Evolutionary conservation across 192 early-diverging fungal genomes (phyloP).

Genomic region (Backusella tuberculispora): DNA sequence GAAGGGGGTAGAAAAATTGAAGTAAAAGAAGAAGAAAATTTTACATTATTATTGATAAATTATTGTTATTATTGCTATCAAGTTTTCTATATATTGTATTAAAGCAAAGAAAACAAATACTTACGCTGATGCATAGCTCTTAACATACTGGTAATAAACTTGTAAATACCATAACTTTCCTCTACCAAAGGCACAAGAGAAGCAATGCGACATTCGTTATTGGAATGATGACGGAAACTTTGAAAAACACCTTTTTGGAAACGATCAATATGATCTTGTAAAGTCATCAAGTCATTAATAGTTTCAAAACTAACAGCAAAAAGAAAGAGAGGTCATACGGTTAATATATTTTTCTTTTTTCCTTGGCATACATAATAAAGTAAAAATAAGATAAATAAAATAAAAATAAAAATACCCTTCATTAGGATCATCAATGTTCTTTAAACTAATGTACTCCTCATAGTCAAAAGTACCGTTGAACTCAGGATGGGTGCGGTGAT

Average conservation of each 20-base stretch:
- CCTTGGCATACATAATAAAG: not conserved
- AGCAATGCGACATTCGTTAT: slow-evolving; percentile 95
- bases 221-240: slow-evolving; percentile 78
- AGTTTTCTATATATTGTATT: too few relatives aligned
- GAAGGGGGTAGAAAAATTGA: not conserved
- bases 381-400: not conserved
- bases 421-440: slow-evolving; percentile 96
- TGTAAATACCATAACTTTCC: slow-evolving; percentile 94
- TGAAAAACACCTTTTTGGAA: slow-evolving; percentile 90
- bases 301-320: slow-evolving; percentile 81
- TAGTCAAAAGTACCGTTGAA: slow-evolving; percentile 97
- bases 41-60: too few relatives aligned
- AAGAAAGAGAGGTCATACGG: not conserved
- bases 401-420: slow-evolving; percentile 72
- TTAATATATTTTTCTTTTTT: not conserved
- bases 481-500: slow-evolving; percentile 88
- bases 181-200: slow-evolving; percentile 97
- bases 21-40: too few relatives aligned
- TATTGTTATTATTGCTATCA: too few relatives aligned
- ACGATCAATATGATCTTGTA: slow-evolving; percentile 90
- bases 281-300: slow-evolving; percentile 89
- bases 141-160: slow-evolving; percentile 95
- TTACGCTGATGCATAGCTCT: slow-evolving; percentile 91
- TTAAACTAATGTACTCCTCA: slow-evolving; percentile 93
- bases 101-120: not conserved